Evolutionary conservation across 108 stramenopile genomes (phyloP).

Genomic region (Stephanodiscus minutulus): DNA sequence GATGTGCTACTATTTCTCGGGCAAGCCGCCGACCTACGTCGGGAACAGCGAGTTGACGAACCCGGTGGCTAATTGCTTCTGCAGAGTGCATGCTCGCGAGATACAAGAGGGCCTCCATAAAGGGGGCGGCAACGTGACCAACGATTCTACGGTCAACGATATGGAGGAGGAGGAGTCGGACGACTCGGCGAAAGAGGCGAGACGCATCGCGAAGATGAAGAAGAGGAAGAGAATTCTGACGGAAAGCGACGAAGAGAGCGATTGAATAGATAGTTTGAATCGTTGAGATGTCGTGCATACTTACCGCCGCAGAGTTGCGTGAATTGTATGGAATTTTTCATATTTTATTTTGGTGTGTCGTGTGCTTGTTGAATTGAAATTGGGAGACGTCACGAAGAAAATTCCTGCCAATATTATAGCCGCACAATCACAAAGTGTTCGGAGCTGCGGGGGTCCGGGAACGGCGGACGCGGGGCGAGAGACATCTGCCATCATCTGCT

Average conservation of each 20-base stretch:
- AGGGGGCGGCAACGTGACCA: not conserved
- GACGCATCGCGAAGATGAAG: conserved; percentile 1
- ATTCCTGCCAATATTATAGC: too few species aligned
- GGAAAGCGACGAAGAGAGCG: conserved; percentile 12
- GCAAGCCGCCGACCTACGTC: conserved; percentile 5
- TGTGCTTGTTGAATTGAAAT: not conserved
- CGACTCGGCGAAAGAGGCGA: not conserved
- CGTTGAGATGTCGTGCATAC: not conserved
- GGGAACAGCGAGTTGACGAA: not conserved
- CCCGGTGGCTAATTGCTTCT: conserved; percentile 4
- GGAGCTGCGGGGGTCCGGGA: too few species aligned
- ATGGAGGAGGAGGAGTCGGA: not conserved
- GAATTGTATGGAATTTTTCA: not conserved
- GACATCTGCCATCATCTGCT: too few species aligned
- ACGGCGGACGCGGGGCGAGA: too few species aligned
- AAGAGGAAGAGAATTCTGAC: conserved; percentile 7
- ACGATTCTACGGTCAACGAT: not conserved
- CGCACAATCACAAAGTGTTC: too few species aligned
- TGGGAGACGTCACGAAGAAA: not conserved
- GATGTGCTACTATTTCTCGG: conserved; percentile 10
- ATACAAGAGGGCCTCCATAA: conserved; percentile 5
- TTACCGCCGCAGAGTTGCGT: not conserved
- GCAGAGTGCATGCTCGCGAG: conserved; percentile 2
- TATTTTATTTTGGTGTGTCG: not conserved
- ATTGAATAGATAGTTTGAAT: not conserved